phyloP scores from a whole-genome alignment of 2,329 filamentous ascomycete genomes.

The Fusarium palustre region DNA sequence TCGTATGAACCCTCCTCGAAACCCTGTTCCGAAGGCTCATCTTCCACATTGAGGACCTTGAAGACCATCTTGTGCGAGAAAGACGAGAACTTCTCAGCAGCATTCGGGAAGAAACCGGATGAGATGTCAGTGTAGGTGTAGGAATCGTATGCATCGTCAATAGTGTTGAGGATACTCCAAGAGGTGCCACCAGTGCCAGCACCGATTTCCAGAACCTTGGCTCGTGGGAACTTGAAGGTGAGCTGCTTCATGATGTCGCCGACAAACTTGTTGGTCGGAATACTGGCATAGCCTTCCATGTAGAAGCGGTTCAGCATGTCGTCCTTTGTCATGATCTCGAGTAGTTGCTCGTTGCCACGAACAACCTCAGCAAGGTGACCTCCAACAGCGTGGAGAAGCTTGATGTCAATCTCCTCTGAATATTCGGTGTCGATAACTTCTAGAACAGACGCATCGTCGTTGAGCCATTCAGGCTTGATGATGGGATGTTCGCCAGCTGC shows the following conservation, averaged over 20 bases:
- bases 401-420: slow-evolving; percentile 9
- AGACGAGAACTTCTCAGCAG: slow-evolving; percentile 11
- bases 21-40: slow-evolving; percentile 1
- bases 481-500: background rate
- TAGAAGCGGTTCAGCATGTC: slow-evolving; percentile 53
- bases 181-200: slow-evolving; percentile 18
- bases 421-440: background rate
- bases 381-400: background rate
- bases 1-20: slow-evolving; percentile 11
- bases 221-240: background rate
- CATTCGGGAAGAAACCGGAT: slow-evolving; percentile 4
- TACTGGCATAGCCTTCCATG: background rate
- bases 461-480: background rate
- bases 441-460: background rate
- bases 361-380: slow-evolving; percentile 5
- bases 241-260: slow-evolving; percentile 5
- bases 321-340: slow-evolving; percentile 29
- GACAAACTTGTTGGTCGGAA: background rate
- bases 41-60: slow-evolving; percentile 16
- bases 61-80: slow-evolving; percentile 5
- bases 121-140: slow-evolving; percentile 26
- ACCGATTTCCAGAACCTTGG: slow-evolving; percentile 12
- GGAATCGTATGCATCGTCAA: background rate
- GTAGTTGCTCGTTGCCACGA: background rate
- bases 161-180: background rate